Base-by-base conservation (phyloP, 805 yeast species). In the Phaffomyces antillensis region DNA sequence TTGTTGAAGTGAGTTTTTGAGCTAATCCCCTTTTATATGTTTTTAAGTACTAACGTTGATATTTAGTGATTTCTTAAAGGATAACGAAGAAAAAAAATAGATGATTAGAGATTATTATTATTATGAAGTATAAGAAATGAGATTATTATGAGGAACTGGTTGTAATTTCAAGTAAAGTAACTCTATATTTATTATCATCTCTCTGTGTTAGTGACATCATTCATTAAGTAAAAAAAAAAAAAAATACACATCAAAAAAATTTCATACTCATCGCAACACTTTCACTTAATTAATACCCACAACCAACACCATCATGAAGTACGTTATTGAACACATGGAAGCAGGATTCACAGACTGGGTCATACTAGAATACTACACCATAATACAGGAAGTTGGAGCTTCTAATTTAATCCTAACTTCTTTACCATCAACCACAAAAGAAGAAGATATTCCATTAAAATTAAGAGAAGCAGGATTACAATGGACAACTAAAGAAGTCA, bases 301-400 rank as follows among this genome's bases (percentile, higher is more conserved):
- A 26, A 28, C 24, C 24, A 7, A 24, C 12, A 8, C 18, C 11
- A 33, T n/a, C 10, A 35, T 86, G 95, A 88, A 87, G 65, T 91
- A 89, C 72, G 79, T 93, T 43, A 89, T 91, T 42, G 99, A 91
- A 65, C 99, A 91, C 62, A 91, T 91, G 97, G 99, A 91, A 65
- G 85, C 80, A 49, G 98, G 96, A 1, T 88, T 91, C 74, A 87
- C 96, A 52, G 93, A 86, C 52, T 91, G 99, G 99, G 98, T 91
- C 37, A 75, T 77, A 26, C 71, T 93, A 7, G 99, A 91, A 58
- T 91, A 91, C 64, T 66, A 78, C 25, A 87, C 85, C 56, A 90
- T 91, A 47, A 77, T 89, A 40, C 71, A 77, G 44, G 97, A 91
- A 49, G 81, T 91, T 7, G 97, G 97, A 3, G 67, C 70, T 17